Base-by-base conservation (phyloP, 2,329 filamentous ascomycete species). In the Aspergillus puulaauensis region DNA sequence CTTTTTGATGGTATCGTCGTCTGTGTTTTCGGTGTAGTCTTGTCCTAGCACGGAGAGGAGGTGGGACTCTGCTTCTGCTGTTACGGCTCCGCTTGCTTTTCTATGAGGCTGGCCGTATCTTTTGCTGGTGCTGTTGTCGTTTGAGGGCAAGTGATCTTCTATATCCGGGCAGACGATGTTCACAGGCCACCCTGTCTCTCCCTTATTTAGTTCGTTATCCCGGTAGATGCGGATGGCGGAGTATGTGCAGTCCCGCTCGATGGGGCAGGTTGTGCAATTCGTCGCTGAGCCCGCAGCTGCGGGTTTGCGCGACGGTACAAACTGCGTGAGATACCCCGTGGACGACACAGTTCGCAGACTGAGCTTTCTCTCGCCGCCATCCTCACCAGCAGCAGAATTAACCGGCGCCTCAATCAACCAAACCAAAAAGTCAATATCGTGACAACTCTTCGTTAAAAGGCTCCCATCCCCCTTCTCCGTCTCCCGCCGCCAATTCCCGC, bases 141-240 rank as follows among this genome's bases (percentile, higher is more conserved):
- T 19, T 4, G 0, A 69, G 1, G 70, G 66, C 24, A 84, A 80
- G 54, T 86, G 86, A 61, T 93, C 90, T 74, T 97, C 93, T 54
- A 98, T 95, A 65, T 98, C 93, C 0, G 91, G 91, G 45, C 91
- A 84, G n/a, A 97, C 90, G 56, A 97, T 90, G 61, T 89, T 88
- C 55, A 97, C 83, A 0, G 93, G 95, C 93, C 93, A 98, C 9
- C 80, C 79, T 0, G 80, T 85, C 65, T 90, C 88, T 4, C 89
- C 88, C 1, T 83, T 80, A 6, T 80, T 82, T 0, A 96, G 81
- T 12, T 87, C 82, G 7, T 82, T 77, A 41, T 91, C 88, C 4
- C 90, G 77, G 71, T 97, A 96, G 59, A 97, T 88, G 49, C 88
- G 87, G 72, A 89, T 87, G 9, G 93, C 90, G 43, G 91, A 96